Base-by-base conservation (phyloP, 2,329 filamentous ascomycete genomes). In the Pyrenophora tritici-repentis region DNA sequence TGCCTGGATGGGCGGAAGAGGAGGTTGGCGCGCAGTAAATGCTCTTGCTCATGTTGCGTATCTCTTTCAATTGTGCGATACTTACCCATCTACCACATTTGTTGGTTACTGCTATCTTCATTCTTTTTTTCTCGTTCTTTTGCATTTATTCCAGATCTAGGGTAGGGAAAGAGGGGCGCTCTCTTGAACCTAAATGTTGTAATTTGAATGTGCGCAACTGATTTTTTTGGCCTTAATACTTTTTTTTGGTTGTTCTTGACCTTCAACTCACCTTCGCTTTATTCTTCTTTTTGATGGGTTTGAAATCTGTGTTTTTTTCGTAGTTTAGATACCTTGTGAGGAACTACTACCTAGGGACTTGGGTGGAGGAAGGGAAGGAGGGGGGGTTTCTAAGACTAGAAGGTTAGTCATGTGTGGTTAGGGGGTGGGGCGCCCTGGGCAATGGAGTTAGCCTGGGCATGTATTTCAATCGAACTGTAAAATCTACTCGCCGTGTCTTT, bases 1-100 rank as follows among this genome's bases (percentile, higher is more conserved):
- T 86, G 47, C 81, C 81, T 13, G 84, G 83, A 43, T 86, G 84
- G 83, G 83, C 82, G 50, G 83, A 86, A 71, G 83, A 86, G 71
- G 83, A 86, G 65, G 79, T 84, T 55, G 79, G 80, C 54, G 81
- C 80, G 17, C 82, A 83, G 77, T 74, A 70, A 62, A 47, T 38
- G 18, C 35, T 14, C 37, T 41, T 51, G 40, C 47, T 16, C 18
- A 40, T 31, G 29, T 44, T 3, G 36, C 53, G 37, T 56, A 54
- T 62, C 64, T 58, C 57, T 57, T 62, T 68, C 62, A 61, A 55
- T 41, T 70, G 64, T 69, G 62, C 59, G 66, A 71, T 67, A 70
- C 40, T 68, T 69, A 35, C 42, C 43, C 51, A 42, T 38, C 35
- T 38, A 29, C 26, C 26, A 29, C 49, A 47, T 37, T 58, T 60